These are phyloP conservation scores for Silene coronaria DNA, from an alignment of 179 eudicot species.

Conservation along the genomic window DNA sequence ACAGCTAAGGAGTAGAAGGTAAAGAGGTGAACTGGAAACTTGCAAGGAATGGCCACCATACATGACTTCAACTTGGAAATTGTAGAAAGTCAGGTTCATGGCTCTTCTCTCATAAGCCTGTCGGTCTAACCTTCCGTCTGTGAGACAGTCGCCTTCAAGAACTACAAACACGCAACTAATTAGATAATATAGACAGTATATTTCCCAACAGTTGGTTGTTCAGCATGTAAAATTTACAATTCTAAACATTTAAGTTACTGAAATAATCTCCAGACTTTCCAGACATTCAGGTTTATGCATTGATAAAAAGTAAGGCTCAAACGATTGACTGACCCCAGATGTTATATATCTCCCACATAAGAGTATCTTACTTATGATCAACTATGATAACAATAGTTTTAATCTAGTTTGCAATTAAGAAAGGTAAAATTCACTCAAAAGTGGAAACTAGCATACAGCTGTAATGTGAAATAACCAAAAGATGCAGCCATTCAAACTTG, in stretches of 20 bases:
- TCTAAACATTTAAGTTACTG: no score
- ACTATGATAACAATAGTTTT: not conserved
- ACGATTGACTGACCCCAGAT: not conserved
- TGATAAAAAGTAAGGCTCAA: not conserved
- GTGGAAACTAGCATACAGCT: not conserved
- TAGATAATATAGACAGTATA: not conserved
- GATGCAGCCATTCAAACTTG: not conserved
- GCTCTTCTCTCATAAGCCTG: slow-evolving; percentile 17
- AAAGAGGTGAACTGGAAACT: slow-evolving; percentile 10
- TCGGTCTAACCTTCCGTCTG: slow-evolving; percentile 23
- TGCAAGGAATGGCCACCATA: slow-evolving; percentile 9
- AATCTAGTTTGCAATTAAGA: not conserved
- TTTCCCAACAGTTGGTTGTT: not conserved
- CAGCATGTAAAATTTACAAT: no score
- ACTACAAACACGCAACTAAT: slow-evolving; percentile 14
- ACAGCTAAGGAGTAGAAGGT: slow-evolving; percentile 23
- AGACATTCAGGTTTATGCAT: no score
- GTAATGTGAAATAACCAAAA: not conserved
- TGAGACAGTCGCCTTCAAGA: slow-evolving; percentile 17
- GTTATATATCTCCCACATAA: no score
- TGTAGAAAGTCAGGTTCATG: slow-evolving; percentile 14
- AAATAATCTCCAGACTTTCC: no score
- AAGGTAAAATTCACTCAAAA: not conserved
- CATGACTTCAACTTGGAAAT: slow-evolving; percentile 19
- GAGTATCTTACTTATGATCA: not conserved